Evolutionary conservation across 495 filamentous ascomycete species (phyloP).

Genomic region (Amphirosellinia nigrospora): DNA sequence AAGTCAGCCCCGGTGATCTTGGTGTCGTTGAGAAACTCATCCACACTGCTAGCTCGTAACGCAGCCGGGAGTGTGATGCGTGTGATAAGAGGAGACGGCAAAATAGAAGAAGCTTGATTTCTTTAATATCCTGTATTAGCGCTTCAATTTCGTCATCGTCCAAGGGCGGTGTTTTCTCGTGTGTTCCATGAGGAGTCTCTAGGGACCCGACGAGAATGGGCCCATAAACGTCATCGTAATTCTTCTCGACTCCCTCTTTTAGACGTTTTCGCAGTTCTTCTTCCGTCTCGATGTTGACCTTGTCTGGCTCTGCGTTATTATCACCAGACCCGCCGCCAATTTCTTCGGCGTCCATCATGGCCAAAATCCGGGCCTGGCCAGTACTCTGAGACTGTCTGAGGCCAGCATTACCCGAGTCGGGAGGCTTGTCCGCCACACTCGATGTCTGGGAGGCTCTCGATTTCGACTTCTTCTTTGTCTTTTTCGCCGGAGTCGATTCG

Average conservation of each 20-base stretch:
- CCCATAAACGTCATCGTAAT: conserved; percentile 40
- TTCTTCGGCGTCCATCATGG: conserved; percentile 25
- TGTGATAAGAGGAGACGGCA: conserved; percentile 57
- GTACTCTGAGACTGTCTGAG: conserved; percentile 15
- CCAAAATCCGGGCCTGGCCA: conserved; percentile 32
- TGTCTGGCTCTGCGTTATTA: conserved; percentile 38
- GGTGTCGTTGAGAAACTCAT: conserved; percentile 54
- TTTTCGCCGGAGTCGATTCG: conserved; percentile 40
- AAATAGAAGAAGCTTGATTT: conserved; percentile 59
- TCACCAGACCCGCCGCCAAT: conserved; percentile 4
- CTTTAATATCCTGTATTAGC: conserved; percentile 50
- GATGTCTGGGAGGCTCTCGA: conserved; percentile 28
- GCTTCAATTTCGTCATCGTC: conserved; percentile 50
- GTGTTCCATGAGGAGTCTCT: conserved; percentile 44
- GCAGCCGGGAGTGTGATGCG: conserved; percentile 53
- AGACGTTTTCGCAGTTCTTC: conserved; percentile 47
- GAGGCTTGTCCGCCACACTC: conserved; percentile 15
- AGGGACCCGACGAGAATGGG: conserved; percentile 47
- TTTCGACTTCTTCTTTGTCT: conserved; percentile 49
- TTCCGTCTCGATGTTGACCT: conserved; percentile 50
- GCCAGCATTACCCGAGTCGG: conserved; percentile 11
- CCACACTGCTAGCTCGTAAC: conserved; percentile 48
- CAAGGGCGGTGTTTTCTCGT: conserved; percentile 45
- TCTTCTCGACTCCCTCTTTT: conserved; percentile 48
- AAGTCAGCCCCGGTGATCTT: conserved; percentile 52